Percentiles rank a stretch among this genome's conserved stretches.
Conservation (phyloP, 2,329 filamentous ascomycete genomes). For the Aspergillus udagawae region DNA sequence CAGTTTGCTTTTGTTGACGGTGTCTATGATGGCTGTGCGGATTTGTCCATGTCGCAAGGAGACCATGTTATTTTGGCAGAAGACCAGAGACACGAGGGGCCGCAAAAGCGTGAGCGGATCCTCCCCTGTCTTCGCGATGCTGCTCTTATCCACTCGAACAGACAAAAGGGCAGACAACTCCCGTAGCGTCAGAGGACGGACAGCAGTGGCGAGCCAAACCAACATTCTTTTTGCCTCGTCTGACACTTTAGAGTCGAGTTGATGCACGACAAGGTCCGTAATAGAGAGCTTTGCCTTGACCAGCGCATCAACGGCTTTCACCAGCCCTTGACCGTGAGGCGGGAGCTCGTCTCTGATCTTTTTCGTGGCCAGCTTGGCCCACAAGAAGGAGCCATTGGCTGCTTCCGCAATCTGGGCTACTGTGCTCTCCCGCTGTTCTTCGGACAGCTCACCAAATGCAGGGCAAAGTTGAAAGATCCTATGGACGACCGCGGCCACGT, state of each 20-base stretch:
- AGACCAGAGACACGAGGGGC: slow-evolving; percentile 31
- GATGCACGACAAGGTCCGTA: slow-evolving; percentile 28
- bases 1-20: slow-evolving; percentile 30
- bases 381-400: slow-evolving; percentile 37
- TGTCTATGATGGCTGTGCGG: slow-evolving; percentile 27
- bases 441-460: slow-evolving; percentile 22
- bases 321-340: slow-evolving; percentile 17
- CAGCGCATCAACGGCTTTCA: slow-evolving; percentile 27
- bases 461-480: slow-evolving; percentile 21
- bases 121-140: slow-evolving; percentile 21
- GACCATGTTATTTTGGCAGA: slow-evolving; percentile 30
- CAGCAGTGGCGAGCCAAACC: slow-evolving; percentile 35
- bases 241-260: slow-evolving; percentile 22
- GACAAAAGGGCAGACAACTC: slow-evolving; percentile 30
- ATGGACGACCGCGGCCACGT: slow-evolving; percentile 32
- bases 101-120: slow-evolving; percentile 25
- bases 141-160: slow-evolving; percentile 28
- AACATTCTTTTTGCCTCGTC: slow-evolving; percentile 32
- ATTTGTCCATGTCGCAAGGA: slow-evolving; percentile 36
- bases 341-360: slow-evolving; percentile 24
- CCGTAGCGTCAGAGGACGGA: slow-evolving; percentile 31
- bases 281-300: slow-evolving; percentile 23
- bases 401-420: slow-evolving; percentile 31
- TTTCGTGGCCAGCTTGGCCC: slow-evolving; percentile 36
- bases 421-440: slow-evolving; percentile 30